Evolutionary conservation across 768 basidiomycete genomes (phyloP).

Genomic region (Vararia minispora): DNA sequence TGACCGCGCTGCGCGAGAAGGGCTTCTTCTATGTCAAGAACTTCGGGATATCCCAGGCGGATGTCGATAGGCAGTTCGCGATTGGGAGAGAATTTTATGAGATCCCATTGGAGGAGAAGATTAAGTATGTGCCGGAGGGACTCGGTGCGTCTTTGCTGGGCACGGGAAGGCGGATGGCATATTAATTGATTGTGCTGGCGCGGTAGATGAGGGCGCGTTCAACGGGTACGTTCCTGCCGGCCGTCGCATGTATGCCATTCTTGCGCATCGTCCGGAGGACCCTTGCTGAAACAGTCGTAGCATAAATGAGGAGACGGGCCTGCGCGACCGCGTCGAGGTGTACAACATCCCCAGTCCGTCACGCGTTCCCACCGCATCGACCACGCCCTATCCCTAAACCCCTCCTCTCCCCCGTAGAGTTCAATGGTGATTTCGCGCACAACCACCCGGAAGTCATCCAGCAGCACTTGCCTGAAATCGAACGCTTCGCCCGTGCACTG

Average conservation of each 20-base stretch:
- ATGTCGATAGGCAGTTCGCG: slow-evolving; percentile 35
- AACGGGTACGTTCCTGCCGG: slow-evolving; percentile 39
- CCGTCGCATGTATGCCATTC: slow-evolving; percentile 27
- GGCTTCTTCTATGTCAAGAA: slow-evolving; percentile 43
- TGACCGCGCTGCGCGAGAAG: slow-evolving; percentile 32
- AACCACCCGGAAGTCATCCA: slow-evolving; percentile 28
- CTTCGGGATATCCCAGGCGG: slow-evolving; percentile 36
- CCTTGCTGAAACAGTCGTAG: slow-evolving; percentile 10
- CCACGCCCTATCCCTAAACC: neutral
- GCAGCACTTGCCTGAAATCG: slow-evolving; percentile 30
- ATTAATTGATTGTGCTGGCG: no score
- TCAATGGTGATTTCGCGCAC: slow-evolving; percentile 32
- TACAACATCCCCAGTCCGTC: slow-evolving; percentile 37
- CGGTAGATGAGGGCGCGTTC: slow-evolving; percentile 32
- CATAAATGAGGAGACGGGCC: slow-evolving; percentile 24
- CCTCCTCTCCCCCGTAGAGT: no score
- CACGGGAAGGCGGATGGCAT: no score
- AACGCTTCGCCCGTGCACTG: slow-evolving; percentile 32
- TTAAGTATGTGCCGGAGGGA: slow-evolving; percentile 28
- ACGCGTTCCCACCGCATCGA: no score
- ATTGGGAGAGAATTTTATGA: slow-evolving; percentile 38
- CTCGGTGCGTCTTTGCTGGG: slow-evolving; percentile 16
- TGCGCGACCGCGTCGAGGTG: slow-evolving; percentile 33
- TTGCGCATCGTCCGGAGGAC: slow-evolving; percentile 9
- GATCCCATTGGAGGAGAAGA: slow-evolving; percentile 36